These are phyloP conservation scores for Botrytis byssoidea DNA, from an alignment of 2,329 filamentous ascomycete genomes.

Conservation along the genomic window DNA sequence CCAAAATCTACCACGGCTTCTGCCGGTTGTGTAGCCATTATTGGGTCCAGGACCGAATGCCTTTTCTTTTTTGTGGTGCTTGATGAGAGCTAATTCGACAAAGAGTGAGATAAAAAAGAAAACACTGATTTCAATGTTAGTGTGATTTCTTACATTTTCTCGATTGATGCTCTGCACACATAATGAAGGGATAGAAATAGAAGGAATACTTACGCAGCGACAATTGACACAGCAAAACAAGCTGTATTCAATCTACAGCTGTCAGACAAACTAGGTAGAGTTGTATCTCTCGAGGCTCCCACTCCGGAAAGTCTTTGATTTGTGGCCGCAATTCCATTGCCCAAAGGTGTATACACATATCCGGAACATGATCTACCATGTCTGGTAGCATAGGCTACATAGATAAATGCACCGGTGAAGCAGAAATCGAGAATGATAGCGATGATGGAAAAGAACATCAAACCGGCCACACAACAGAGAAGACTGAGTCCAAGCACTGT, in stretches of 20 bases:
- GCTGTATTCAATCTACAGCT: conserved; percentile 77
- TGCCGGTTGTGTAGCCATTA: conserved; percentile 67
- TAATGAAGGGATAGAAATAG: neutral
- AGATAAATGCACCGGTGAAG: conserved; percentile 77
- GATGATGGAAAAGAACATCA: conserved; percentile 68
- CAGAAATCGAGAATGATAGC: conserved; percentile 73
- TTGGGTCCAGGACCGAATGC: conserved; percentile 63
- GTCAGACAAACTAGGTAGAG: conserved; percentile 47
- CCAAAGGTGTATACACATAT: conserved; percentile 65
- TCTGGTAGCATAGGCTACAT: conserved; percentile 73
- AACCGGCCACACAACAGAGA: conserved; percentile 76
- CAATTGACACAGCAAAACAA: conserved; percentile 73
- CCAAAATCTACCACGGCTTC: conserved; percentile 43
- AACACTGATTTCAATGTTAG: conserved; percentile 47
- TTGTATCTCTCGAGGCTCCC: conserved; percentile 46
- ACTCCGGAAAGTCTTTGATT: conserved; percentile 47
- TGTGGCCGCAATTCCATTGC: conserved; percentile 55
- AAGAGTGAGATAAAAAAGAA: conserved; percentile 74
- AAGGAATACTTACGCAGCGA: conserved; percentile 61
- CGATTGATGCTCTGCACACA: neutral
- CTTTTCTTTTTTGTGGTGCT: conserved; percentile 73
- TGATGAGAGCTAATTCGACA: conserved; percentile 65
- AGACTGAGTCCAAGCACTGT: conserved; percentile 68
- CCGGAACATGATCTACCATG: conserved; percentile 67
- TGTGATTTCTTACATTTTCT: conserved; percentile 8